Evolutionary conservation across 805 yeast species (phyloP), one percentile per base, ranked within the genome.

Genomic region (Ogataea naganishii): DNA sequence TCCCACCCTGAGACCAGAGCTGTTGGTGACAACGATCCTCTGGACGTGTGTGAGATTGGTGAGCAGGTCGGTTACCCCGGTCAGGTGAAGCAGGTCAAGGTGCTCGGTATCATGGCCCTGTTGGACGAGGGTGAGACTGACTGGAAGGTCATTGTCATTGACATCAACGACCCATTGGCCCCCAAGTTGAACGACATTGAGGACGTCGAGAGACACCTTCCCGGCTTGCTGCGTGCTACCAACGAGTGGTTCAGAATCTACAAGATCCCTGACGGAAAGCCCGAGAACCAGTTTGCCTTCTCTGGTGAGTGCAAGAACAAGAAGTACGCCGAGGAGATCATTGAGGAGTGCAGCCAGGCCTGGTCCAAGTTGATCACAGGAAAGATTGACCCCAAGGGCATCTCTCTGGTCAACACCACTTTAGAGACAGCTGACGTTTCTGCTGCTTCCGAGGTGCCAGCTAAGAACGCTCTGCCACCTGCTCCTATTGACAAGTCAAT

Each of bases 221-320:
- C 98, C 36, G 96, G 96, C 32, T 68, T 92, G 36, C 66, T 92
- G 53, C 82, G 94, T 56, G 81, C 95, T 42, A 92, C 97, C 35
- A 79, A 86, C 60, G 94, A 83, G 63, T 92, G 98, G 98, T 92
- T 92, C 77, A 81, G 94, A 59, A 86, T 88, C 62, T 92, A 92
- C 77, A 92, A 92, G 64, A 72, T 86, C 46, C 96, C 98, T 32
- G 98, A 89, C 58, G 98, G 97, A 39, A 92, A 92, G 72, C 95
- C 95, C 49, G 83, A 75, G 62, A 92, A 92, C 64, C 81, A 80
- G 62, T 89, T 92, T 58, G 97, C 96, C n/a, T 86, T 85, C 76
- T 72, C 83, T 37, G 98, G 96, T 42, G 85, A 82, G 57, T 84
- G 85, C 68, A 82, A 82, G 63, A 75, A 77, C 71, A 82, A 74